phyloP scores from a whole-genome alignment of 148 eudicot genomes.

The Polygonum maritimum region DNA sequence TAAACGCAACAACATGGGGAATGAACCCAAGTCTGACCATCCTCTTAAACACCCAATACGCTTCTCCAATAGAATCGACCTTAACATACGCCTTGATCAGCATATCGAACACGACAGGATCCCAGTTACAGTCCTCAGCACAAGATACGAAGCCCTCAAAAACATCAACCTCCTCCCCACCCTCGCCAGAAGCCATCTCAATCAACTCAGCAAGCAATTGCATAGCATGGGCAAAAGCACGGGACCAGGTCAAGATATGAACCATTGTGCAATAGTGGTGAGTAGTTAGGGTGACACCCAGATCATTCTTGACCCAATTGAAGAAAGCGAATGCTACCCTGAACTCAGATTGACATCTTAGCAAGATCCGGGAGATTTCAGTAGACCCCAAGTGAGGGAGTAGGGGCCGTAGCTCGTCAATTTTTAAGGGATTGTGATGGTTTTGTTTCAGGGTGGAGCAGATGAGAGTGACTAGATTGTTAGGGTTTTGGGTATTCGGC shows the following conservation, averaged over 20 bases:
- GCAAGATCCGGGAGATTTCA: conserved; percentile 64
- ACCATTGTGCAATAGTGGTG: conserved; percentile 53
- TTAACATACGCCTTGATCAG: conserved; percentile 65
- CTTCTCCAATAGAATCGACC: conserved; percentile 43
- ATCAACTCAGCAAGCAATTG: conserved; percentile 47
- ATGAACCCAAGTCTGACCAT: conserved; percentile 48
- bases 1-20: conserved; percentile 56
- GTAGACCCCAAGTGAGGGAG: conserved; percentile 45
- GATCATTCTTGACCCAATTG: conserved; percentile 58
- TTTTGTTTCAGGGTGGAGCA: conserved; percentile 38
- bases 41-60: conserved; percentile 49
- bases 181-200: conserved; percentile 17
- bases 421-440: conserved; percentile 12
- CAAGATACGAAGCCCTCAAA: conserved; percentile 40
- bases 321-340: conserved; percentile 59
- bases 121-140: conserved; percentile 69
- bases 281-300: conserved; percentile 35
- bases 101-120: conserved; percentile 81
- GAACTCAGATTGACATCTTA: conserved; percentile 77
- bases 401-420: conserved; percentile 29
- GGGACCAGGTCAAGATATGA: conserved; percentile 62
- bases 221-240: conserved; percentile 46
- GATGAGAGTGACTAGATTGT: conserved; percentile 47
- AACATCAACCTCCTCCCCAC: conserved; percentile 23
- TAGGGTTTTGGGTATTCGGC: conserved; percentile 59